Conservation (phyloP, 148 eudicot species). For the Vaccinium vitisidaea region DNA sequence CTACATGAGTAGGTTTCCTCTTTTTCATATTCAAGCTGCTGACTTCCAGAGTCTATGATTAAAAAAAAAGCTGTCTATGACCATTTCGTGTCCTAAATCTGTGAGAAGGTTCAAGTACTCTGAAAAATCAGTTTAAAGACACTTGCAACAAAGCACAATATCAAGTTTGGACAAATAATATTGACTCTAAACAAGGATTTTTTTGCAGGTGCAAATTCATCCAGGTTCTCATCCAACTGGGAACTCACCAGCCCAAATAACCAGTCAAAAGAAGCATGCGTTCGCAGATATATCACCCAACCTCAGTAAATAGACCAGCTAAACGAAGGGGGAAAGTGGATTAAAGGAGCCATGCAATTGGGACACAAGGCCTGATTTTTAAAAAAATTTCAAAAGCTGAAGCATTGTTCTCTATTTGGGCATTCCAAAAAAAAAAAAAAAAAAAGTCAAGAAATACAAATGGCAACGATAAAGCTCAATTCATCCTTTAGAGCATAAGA, state of each 20-base stretch:
- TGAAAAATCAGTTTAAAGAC: neutral
- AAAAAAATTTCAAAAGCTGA: neutral
- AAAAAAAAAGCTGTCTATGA: neutral
- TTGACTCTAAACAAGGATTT: neutral
- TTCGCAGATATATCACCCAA: neutral
- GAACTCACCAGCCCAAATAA: neutral
- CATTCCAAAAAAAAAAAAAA: neutral
- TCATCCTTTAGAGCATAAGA: neutral
- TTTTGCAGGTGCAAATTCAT: neutral
- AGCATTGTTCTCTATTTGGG: neutral
- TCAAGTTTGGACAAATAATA: neutral
- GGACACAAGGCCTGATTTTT: neutral
- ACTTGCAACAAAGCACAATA: neutral
- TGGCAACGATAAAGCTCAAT: neutral
- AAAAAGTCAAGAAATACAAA: neutral
- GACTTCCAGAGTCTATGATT: neutral
- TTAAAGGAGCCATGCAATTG: neutral
- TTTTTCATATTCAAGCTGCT: neutral
- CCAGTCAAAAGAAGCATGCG: neutral
- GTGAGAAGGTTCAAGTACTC: neutral
- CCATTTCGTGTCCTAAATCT: conserved; percentile 2
- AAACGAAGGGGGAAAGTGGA: neutral
- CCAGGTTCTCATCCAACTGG: neutral
- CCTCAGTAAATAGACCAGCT: neutral
- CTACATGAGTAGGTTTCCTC: conserved; percentile 1